Conservation (phyloP, 2,329 filamentous ascomycete genomes). For the Tolypocladium album region DNA sequence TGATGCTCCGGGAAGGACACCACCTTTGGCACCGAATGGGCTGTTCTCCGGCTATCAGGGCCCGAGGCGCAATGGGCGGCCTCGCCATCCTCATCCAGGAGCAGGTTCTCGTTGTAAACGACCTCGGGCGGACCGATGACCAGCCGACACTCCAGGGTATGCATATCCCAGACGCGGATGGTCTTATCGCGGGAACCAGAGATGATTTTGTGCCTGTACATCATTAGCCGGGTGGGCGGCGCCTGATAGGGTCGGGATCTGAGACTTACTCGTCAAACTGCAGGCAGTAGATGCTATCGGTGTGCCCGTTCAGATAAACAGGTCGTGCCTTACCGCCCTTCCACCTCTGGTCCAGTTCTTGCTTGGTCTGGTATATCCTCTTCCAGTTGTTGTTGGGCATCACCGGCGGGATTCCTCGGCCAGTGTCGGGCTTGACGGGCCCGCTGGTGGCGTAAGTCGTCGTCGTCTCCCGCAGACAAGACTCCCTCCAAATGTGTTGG, state of each 20-base stretch:
- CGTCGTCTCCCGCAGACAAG: conserved; percentile 51
- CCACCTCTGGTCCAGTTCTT: conserved; percentile 71
- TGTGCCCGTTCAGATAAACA: conserved; percentile 85
- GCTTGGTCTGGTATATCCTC: conserved; percentile 68
- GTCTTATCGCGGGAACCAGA: conserved; percentile 93
- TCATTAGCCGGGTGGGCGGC: conserved; percentile 19
- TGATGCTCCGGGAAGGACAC: conserved; percentile 60
- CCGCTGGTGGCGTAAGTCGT: conserved; percentile 47
- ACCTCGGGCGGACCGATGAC: conserved; percentile 73
- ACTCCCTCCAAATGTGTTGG: conserved; percentile 53
- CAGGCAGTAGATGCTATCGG: conserved; percentile 93
- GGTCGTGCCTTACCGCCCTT: conserved; percentile 65
- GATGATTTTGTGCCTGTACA: conserved; percentile 76
- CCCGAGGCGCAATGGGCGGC: conserved; percentile 45
- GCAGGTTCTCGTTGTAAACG: conserved; percentile 38
- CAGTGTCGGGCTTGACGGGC: conserved; percentile 39
- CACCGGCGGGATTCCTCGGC: conserved; percentile 44
- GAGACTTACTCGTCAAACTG: conserved; percentile 84
- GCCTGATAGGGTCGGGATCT: no score
- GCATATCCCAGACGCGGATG: conserved; percentile 92
- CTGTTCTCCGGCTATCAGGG: conserved; percentile 34
- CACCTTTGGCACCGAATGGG: conserved; percentile 39
- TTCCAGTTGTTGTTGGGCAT: conserved; percentile 69
- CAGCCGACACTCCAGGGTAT: conserved; percentile 72
- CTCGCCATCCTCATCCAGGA: conserved; percentile 39